These are phyloP conservation scores for Xylariaceae sp. DNA, from an alignment of 2,329 filamentous ascomycete genomes.

Conservation along the genomic window DNA sequence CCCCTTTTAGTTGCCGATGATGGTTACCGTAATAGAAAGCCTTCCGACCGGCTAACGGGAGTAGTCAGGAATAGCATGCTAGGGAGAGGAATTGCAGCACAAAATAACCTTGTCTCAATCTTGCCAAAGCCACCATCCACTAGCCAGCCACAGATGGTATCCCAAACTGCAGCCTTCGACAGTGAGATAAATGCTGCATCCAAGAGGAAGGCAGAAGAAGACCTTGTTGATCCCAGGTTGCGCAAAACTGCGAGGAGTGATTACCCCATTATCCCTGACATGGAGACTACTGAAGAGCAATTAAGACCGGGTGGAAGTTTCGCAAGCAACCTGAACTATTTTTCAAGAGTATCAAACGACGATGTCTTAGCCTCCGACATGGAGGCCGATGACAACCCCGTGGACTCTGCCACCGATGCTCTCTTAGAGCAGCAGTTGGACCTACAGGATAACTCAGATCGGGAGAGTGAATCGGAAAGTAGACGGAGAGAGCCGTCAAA, in stretches of 20 bases:
- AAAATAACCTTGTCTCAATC: conserved; percentile 7
- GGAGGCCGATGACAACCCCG: conserved; percentile 20
- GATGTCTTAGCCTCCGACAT: not conserved
- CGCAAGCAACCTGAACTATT: not conserved
- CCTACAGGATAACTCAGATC: conserved; percentile 25
- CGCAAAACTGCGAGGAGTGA: not conserved
- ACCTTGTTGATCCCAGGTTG: conserved; percentile 16
- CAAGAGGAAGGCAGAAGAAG: conserved; percentile 8
- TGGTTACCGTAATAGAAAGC: not conserved
- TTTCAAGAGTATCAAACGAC: not conserved
- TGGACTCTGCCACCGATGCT: conserved; percentile 34
- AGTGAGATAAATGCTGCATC: not conserved
- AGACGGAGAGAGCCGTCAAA: not conserved
- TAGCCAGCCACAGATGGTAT: not conserved
- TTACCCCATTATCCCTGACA: not conserved
- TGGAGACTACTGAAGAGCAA: not conserved
- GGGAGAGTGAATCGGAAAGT: conserved; percentile 22
- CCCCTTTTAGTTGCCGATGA: conserved; percentile 22
- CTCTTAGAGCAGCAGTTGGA: conserved; percentile 37
- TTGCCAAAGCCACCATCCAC: conserved; percentile 14
- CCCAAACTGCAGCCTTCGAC: not conserved
- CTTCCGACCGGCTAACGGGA: not conserved
- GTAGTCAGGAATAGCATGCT: not conserved
- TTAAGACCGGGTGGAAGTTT: not conserved
- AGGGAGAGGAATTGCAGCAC: not conserved